Percentiles rank a stretch among this genome's conserved stretches.
Evolutionary conservation across 192 early-diverging fungal species (phyloP).

Genomic region (Gaertneriomyces sp.): DNA sequence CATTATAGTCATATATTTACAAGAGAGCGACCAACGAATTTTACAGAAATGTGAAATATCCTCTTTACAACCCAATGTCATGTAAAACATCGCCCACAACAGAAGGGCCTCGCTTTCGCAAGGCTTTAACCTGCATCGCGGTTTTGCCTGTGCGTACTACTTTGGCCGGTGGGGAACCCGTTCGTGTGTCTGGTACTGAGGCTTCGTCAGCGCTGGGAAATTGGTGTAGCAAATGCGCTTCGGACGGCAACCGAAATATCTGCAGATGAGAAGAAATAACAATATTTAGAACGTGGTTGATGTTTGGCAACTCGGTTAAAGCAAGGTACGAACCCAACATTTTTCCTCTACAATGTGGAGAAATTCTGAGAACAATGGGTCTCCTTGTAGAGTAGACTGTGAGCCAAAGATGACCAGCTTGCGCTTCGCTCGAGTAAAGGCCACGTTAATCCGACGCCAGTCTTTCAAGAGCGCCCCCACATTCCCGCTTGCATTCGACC

Average conservation of each 20-base stretch:
- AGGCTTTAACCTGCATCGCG: no score
- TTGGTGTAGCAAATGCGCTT: neutral
- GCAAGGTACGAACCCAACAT: conserved; percentile 24
- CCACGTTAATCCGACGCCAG: conserved; percentile 92
- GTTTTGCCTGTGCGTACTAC: no score
- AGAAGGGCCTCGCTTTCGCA: no score
- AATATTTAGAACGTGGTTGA: no score
- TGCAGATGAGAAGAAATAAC: no score
- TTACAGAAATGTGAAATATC: no score
- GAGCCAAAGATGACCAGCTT: conserved; percentile 92
- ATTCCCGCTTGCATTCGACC: conserved; percentile 66
- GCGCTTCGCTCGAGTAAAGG: conserved; percentile 80
- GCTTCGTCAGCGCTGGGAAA: neutral
- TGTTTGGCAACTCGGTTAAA: no score
- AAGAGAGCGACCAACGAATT: no score
- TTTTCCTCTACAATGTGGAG: conserved; percentile 27
- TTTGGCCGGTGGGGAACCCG: no score
- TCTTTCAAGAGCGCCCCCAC: conserved; percentile 85
- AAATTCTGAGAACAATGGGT: conserved; percentile 30
- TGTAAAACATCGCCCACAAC: no score
- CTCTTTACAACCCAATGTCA: no score
- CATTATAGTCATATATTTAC: no score
- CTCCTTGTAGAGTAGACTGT: conserved; percentile 55
- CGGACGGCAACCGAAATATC: neutral
- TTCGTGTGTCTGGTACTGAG: neutral